phyloP scores from a whole-genome alignment of 441 rosid genomes.

The California macrophylla region DNA sequence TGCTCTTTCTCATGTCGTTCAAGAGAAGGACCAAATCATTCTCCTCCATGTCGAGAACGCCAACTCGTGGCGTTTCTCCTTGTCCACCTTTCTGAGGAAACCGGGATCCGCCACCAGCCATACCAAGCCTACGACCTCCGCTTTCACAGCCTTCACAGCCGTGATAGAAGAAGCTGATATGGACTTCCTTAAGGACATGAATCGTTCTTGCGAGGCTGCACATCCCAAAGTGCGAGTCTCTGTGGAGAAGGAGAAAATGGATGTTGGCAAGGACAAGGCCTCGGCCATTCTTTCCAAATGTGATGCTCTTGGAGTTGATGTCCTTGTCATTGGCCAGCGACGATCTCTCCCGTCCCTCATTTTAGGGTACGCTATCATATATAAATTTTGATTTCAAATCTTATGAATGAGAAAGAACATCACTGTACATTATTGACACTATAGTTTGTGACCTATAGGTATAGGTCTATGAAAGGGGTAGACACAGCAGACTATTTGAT shows the following conservation, averaged over 20 bases:
- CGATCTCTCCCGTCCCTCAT: slow-evolving; percentile 55
- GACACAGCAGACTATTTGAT: slow-evolving; percentile 78
- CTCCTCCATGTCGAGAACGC: slow-evolving; percentile 36
- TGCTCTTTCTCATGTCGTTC: slow-evolving; percentile 35
- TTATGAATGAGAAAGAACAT: background rate
- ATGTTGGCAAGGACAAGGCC: slow-evolving; percentile 40
- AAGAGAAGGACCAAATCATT: slow-evolving; percentile 37
- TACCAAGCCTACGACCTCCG: no score
- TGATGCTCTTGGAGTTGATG: slow-evolving; percentile 38
- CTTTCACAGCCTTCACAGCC: slow-evolving; percentile 20
- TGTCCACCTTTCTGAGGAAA: slow-evolving; percentile 42
- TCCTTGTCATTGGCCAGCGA: slow-evolving; percentile 64
- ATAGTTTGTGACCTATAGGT: slow-evolving; percentile 24
- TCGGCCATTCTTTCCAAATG: slow-evolving; percentile 39
- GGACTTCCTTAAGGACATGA: slow-evolving; percentile 72
- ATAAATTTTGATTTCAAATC: background rate
- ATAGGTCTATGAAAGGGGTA: slow-evolving; percentile 23
- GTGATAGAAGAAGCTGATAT: slow-evolving; percentile 24
- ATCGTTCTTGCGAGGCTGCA: slow-evolving; percentile 40
- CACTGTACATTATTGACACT: no score
- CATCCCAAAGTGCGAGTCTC: slow-evolving; percentile 48
- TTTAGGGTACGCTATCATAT: slow-evolving; percentile 38
- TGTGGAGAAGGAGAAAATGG: slow-evolving; percentile 33
- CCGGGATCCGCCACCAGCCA: slow-evolving; percentile 13
- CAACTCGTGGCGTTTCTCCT: slow-evolving; percentile 44